A percentile compares a stretch with the other conserved stretches of the same genome.
Conservation (phyloP, 805 yeast genomes). For the Zygosaccharomyces rouxii region DNA sequence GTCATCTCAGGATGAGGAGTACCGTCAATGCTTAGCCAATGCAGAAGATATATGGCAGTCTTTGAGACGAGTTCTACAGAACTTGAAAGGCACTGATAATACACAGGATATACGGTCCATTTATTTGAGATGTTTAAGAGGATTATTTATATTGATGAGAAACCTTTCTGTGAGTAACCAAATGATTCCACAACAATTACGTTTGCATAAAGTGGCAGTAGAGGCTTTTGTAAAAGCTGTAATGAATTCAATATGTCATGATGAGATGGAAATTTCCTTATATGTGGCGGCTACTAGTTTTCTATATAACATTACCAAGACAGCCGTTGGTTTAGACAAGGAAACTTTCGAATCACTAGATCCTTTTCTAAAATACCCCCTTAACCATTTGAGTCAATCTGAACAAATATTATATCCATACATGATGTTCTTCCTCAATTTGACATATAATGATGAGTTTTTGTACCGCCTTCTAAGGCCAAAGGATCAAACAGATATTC, state of each 20-base stretch:
- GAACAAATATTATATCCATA: slow-evolving; percentile 18
- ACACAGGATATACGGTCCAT: slow-evolving; percentile 12
- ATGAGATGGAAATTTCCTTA: slow-evolving; percentile 23
- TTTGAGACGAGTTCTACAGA: slow-evolving; percentile 15
- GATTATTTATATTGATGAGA: slow-evolving; percentile 45
- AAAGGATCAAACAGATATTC: slow-evolving; percentile 11
- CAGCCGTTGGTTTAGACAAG: slow-evolving; percentile 18
- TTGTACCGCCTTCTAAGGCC: slow-evolving; percentile 25
- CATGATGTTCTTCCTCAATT: slow-evolving; percentile 21
- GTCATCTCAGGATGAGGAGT: slow-evolving; percentile 26
- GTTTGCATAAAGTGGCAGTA: slow-evolving; percentile 18
- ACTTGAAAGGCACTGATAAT: neutral
- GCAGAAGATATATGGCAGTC: slow-evolving; percentile 30
- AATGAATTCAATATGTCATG: slow-evolving; percentile 6
- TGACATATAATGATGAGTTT: slow-evolving; percentile 25
- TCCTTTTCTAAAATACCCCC: slow-evolving; percentile 24
- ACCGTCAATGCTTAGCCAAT: slow-evolving; percentile 26
- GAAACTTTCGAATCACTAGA: slow-evolving; percentile 17
- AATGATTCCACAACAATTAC: slow-evolving; percentile 26
- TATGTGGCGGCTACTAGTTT: slow-evolving; percentile 21
- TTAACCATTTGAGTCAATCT: slow-evolving; percentile 7
- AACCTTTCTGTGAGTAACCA: slow-evolving; percentile 40
- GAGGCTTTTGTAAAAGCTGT: slow-evolving; percentile 10
- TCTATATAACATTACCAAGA: slow-evolving; percentile 25
- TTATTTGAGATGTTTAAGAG: slow-evolving; percentile 41